Evolutionary conservation across 257 asterid genomes (phyloP), one percentile per base, ranked within the genome.

Genomic region (Thymus quinquecostatus): DNA sequence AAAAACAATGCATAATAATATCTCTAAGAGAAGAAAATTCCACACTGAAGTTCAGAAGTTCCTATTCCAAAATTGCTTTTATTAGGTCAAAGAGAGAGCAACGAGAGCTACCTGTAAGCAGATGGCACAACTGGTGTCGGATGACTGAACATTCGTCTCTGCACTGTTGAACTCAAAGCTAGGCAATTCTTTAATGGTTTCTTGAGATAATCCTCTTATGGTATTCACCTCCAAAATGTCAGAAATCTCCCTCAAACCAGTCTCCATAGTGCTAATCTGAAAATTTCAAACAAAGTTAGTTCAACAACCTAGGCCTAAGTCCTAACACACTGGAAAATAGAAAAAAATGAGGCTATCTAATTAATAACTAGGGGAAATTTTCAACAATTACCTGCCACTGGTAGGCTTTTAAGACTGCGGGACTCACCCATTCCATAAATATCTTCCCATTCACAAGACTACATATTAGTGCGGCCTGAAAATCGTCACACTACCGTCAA

Each of bases 361-460:
- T 56, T 32, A 50, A 68, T 8, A 8, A 44, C 11, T 44, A n/a
- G 38, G 45, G 27, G 8, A 10, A 62, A 34, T 58, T 51, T 53
- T 10, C 70, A 49, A 51, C 14, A 69, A 58, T 78, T 80, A 87
- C 98, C 85, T 91, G 98, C 97, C 97, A 93, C 61, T 86, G 97
- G 61, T 93, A 93, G 40, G 98, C 98, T 78, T 90, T 89, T 41
- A 93, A 86, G 59, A 93, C 89, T n/a, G 97, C 97, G 57, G 96
- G 96, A 21, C 98, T 84, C 73, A 93, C 98, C 98, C 97, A 93
- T 76, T 93, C 98, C 96, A 89, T 91, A 80, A 91, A 93, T 78
- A 91, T 85, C 88, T 91, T 93, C 72, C 97, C 98, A 48, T 93
- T 84, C 43, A 91, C 86, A 72, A 93, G 88, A 73, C 98, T 93